phyloP scores from a whole-genome alignment of 352 stramenopile genomes.

The Phytophthora citricola region DNA sequence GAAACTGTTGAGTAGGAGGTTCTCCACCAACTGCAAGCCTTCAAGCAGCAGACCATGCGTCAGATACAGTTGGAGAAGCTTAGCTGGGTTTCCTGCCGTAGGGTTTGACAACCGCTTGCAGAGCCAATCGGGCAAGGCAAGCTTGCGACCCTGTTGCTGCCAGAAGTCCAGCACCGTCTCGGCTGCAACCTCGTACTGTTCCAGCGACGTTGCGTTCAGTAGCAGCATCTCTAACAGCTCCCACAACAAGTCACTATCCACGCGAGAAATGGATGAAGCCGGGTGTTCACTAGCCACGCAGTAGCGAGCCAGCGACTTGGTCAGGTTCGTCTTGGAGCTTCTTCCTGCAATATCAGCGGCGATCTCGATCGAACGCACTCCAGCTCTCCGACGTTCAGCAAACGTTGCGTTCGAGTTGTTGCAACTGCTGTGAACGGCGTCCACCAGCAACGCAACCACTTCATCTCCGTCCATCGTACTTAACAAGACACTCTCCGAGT shows the following conservation, averaged over 20 bases:
- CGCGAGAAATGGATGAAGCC: constrained; percentile 31
- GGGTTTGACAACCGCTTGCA: constrained; percentile 45
- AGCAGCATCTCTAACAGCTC: constrained; percentile 63
- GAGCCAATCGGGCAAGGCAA: constrained; percentile 68
- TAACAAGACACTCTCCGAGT: constrained; percentile 61
- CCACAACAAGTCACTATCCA: constrained; percentile 57
- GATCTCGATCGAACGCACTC: constrained; percentile 54
- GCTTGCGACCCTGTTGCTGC: constrained; percentile 56
- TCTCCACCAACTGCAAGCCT: constrained; percentile 59
- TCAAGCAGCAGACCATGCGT: constrained; percentile 71
- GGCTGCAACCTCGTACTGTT: constrained; percentile 66
- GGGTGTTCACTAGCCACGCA: constrained; percentile 61
- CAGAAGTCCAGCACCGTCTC: constrained; percentile 64
- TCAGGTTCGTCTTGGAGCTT: constrained; percentile 41
- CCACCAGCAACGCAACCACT: constrained; percentile 63
- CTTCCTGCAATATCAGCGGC: constrained; percentile 52
- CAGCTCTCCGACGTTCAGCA: constrained; percentile 56
- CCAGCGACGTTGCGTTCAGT: constrained; percentile 40
- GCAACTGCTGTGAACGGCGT: constrained; percentile 41
- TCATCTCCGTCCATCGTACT: constrained; percentile 65
- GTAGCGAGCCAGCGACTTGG: constrained; percentile 70
- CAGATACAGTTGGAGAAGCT: constrained; percentile 66
- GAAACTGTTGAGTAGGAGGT: constrained; percentile 47
- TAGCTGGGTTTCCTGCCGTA: constrained; percentile 54
- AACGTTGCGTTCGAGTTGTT: constrained; percentile 32